These are phyloP conservation scores for Cystofilobasidium capitatum DNA, from an alignment of 768 basidiomycete genomes.

Conservation along the genomic window DNA sequence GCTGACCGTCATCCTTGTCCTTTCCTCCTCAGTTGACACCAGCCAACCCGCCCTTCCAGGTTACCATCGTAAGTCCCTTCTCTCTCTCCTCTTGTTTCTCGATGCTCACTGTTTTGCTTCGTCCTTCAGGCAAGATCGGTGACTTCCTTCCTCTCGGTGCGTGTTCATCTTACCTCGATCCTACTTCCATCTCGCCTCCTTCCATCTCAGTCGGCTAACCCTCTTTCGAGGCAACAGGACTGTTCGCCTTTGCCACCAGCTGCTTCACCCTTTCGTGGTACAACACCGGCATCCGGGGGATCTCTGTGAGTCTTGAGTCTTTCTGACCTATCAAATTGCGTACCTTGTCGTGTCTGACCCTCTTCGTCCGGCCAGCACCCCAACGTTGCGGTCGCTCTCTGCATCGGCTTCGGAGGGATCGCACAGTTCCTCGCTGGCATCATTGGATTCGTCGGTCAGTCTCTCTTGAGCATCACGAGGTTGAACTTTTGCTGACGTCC, in stretches of 20 bases:
- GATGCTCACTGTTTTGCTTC: too few species aligned
- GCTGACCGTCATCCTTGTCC: too few species aligned
- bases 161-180: too few species aligned
- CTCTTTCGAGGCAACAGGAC: slow-evolving; percentile 46
- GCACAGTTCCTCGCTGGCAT: slow-evolving; percentile 79
- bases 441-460: neutral
- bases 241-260: slow-evolving; percentile 74
- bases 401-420: slow-evolving; percentile 71
- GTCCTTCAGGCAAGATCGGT: too few species aligned
- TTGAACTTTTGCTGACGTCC: neutral
- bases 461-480: neutral
- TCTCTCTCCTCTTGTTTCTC: too few species aligned
- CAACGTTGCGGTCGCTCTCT: slow-evolving; percentile 78
- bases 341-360: neutral
- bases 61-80: neutral
- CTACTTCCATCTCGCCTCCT: too few species aligned
- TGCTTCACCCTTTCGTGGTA: slow-evolving; percentile 68
- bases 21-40: too few species aligned
- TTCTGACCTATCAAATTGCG: neutral
- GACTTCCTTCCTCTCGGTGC: neutral
- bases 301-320: slow-evolving; percentile 35
- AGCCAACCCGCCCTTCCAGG: too few species aligned
- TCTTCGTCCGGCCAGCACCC: slow-evolving; percentile 37
- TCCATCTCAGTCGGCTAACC: too few species aligned
- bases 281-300: slow-evolving; percentile 53